These are phyloP conservation scores for Apophysomyces variabilis DNA, from an alignment of 371 early-diverging fungal species.

Conservation along the genomic window DNA sequence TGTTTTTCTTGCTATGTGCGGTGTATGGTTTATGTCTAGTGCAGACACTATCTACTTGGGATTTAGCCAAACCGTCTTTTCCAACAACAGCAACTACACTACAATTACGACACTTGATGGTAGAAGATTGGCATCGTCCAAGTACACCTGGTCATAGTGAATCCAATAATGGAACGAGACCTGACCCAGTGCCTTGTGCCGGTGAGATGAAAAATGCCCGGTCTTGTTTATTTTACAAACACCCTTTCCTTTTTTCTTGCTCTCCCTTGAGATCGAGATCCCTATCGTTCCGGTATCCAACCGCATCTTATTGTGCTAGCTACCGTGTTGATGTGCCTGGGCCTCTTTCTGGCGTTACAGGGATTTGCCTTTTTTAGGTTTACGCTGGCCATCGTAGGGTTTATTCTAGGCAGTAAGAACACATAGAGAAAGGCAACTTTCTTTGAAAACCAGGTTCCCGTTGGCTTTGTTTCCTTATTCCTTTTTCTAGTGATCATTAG, in stretches of 20 bases:
- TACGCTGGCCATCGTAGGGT: conserved; percentile 30
- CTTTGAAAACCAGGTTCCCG: too few relatives aligned
- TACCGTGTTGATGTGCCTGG: conserved; percentile 20
- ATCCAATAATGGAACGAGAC: too few relatives aligned
- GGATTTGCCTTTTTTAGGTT: conserved; percentile 35
- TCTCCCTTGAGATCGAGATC: background rate
- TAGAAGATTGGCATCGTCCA: too few relatives aligned
- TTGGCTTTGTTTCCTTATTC: background rate
- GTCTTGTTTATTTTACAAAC: background rate
- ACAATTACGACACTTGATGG: too few relatives aligned
- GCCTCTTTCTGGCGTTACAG: conserved; percentile 19
- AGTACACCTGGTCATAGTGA: too few relatives aligned
- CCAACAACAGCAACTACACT: too few relatives aligned
- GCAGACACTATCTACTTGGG: too few relatives aligned
- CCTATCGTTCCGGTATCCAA: conserved; percentile 14
- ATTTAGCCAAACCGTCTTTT: too few relatives aligned
- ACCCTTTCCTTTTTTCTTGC: too few relatives aligned
- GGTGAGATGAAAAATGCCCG: background rate
- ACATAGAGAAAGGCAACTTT: background rate
- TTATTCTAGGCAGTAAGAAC: conserved; percentile 33
- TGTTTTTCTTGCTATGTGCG: too few relatives aligned
- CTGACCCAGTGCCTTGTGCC: too few relatives aligned
- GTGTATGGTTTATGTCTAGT: too few relatives aligned
- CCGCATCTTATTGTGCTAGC: conserved; percentile 17
- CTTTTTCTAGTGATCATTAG: conserved; percentile 26